Conservation (phyloP, 163 green algal species). For the Coccomyxa subellipsoidea region DNA sequence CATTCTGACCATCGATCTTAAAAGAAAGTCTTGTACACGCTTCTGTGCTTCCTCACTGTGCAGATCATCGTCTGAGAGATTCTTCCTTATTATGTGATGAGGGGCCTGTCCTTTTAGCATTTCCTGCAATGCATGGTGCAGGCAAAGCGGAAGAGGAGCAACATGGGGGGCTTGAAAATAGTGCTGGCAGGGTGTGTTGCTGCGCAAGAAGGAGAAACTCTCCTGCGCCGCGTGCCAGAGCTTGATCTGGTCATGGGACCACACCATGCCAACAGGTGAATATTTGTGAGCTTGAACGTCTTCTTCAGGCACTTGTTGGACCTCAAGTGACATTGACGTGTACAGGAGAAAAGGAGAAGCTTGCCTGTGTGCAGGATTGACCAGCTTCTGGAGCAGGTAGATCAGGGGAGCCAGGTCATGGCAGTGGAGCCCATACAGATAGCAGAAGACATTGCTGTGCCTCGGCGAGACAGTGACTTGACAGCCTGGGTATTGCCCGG, state of each 20-base stretch:
- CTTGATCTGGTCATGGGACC: slow-evolving; percentile 96
- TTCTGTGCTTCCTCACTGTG: no score
- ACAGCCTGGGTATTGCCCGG: slow-evolving; percentile 95
- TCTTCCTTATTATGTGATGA: no score
- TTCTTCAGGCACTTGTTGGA: no score
- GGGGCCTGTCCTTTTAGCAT: no score
- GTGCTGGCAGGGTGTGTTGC: slow-evolving; percentile 93
- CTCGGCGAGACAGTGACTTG: slow-evolving; percentile 80
- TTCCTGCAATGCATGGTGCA: slow-evolving; percentile 31
- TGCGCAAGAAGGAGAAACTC: slow-evolving; percentile 79
- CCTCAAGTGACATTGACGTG: no score
- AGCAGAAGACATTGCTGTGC: slow-evolving; percentile 84
- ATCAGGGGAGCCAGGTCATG: slow-evolving; percentile 57
- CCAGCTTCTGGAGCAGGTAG: slow-evolving; percentile 80
- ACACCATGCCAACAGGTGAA: slow-evolving; percentile 42
- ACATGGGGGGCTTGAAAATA: slow-evolving; percentile 76
- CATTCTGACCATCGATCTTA: no score
- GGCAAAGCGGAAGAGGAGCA: slow-evolving; percentile 78
- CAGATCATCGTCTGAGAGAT: no score
- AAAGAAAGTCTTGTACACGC: no score
- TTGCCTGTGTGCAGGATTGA: slow-evolving; percentile 49
- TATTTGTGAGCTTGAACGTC: no score
- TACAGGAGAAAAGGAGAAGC: neutral
- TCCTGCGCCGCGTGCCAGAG: slow-evolving; percentile 89
- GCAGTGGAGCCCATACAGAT: slow-evolving; percentile 72